Evolutionary conservation across 352 stramenopile species (phyloP), one percentile per base, ranked within the genome.

Genomic region (Phytophthora sojae): DNA sequence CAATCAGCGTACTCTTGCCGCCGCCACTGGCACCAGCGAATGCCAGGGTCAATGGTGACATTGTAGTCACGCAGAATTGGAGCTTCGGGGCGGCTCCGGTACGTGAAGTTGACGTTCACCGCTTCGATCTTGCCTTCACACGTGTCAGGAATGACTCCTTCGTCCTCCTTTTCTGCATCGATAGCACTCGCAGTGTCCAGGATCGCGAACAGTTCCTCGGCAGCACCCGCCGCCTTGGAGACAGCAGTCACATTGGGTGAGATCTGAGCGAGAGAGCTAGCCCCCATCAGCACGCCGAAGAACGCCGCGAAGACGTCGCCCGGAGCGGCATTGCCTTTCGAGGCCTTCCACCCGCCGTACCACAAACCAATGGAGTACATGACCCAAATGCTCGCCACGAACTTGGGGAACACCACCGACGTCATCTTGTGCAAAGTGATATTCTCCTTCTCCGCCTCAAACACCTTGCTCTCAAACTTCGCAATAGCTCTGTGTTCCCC

Each of bases 21-120:
- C 84, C 92, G 6, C 93, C 93, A 75, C 77, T 94, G n/a, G 85
- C 57, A 0, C 96, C 96, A 29, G 97, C 89, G 14, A 99, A 80
- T 1, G 95, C 96, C 92, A 26, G 83, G 74, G 3, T 70, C 52
- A 58, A 93, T 90, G 6, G 73, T 79, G 0, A 99, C 67, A 52
- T 82, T 91, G 57, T 98, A 86, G 61, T 83, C 79, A 26, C 88
- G 82, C 29, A 98, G 82, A 19, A 98, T 87, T 3, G 66, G 72
- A 0, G 81, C 75, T 0, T 83, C 75, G 0, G 83, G 83, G 8
- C 91, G 84, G n/a, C 64, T 88, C 7, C 90, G 91, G 67, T 97
- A 97, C 6, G 81, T 72, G 67, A 97, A 97, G 49, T 82, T 69
- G 47, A 97, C 60, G 58, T 89, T 70, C 12, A 77, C 54, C 35